A percentile compares a stretch with the other conserved stretches of the same genome.
phyloP scores from a whole-genome alignment of 179 eudicot species.

The Spinacia oleracea region DNA sequence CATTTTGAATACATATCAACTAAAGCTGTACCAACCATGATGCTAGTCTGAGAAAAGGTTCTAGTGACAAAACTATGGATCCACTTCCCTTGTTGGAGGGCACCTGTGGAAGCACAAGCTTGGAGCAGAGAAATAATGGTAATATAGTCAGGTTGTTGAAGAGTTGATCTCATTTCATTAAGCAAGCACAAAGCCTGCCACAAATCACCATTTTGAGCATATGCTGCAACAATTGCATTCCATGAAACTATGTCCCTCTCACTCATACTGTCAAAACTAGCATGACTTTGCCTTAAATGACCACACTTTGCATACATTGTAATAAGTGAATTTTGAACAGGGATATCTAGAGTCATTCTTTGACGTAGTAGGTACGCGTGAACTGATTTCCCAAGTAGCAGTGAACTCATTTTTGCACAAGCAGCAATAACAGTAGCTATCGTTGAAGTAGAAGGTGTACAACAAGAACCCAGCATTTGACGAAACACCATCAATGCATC shows the following conservation, averaged over 20 bases:
- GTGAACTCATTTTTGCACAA: conserved; percentile 62
- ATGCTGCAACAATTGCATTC: conserved; percentile 80
- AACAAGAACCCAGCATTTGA: conserved; percentile 46
- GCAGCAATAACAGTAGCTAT: conserved; percentile 72
- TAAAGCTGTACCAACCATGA: conserved; percentile 64
- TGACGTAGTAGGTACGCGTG: conserved; percentile 68
- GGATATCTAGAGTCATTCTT: conserved; percentile 46
- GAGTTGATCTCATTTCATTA: conserved; percentile 56
- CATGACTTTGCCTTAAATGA: conserved; percentile 44
- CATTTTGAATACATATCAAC: conserved; percentile 95
- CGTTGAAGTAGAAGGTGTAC: conserved; percentile 60
- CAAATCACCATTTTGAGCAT: conserved; percentile 66
- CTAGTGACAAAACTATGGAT: conserved; percentile 62
- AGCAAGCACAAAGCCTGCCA: conserved; percentile 53
- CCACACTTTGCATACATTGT: conserved; percentile 83
- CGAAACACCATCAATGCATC: conserved; percentile 52
- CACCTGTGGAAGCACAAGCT: conserved; percentile 78
- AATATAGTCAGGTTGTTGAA: conserved; percentile 56
- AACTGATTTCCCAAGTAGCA: conserved; percentile 53
- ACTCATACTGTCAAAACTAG: conserved; percentile 53
- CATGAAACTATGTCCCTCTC: conserved; percentile 75
- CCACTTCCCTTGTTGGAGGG: conserved; percentile 77
- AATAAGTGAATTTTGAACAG: conserved; percentile 71
- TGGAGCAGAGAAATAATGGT: conserved; percentile 74
- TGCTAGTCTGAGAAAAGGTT: conserved; percentile 50